Evolutionary conservation across 2,329 filamentous ascomycete genomes (phyloP).

Genomic region (Sporothrix inflata): DNA sequence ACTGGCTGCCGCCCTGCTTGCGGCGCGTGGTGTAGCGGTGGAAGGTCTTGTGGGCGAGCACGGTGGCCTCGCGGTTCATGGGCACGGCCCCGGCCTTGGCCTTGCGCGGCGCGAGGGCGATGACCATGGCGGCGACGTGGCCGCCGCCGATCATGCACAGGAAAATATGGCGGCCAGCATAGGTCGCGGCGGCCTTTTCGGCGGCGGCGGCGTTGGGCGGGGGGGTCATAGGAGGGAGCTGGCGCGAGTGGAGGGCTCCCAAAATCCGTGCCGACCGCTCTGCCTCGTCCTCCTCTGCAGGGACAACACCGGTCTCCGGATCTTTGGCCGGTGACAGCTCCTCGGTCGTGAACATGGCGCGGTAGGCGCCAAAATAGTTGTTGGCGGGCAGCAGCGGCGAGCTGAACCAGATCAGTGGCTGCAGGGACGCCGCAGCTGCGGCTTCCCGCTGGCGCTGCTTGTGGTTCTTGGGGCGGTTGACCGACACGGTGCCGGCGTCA

Average conservation of each 20-base stretch:
- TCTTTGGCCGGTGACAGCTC: slow-evolving; percentile 55
- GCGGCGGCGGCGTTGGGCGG: slow-evolving; percentile 55
- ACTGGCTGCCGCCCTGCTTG: slow-evolving; percentile 95
- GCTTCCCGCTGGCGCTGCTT: slow-evolving; percentile 52
- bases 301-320: not conserved
- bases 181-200: slow-evolving; percentile 45
- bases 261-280: slow-evolving; percentile 49
- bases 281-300: not conserved
- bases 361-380: slow-evolving; percentile 82
- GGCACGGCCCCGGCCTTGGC: slow-evolving; percentile 69
- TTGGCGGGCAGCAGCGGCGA: slow-evolving; percentile 76
- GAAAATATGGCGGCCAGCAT: slow-evolving; percentile 83
- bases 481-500: slow-evolving; percentile 49
- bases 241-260: slow-evolving; percentile 73
- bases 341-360: slow-evolving; percentile 72
- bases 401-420: slow-evolving; percentile 75
- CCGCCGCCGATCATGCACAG: slow-evolving; percentile 98
- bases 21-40: slow-evolving; percentile 94
- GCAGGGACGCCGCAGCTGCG: slow-evolving; percentile 55
- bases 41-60: slow-evolving; percentile 95
- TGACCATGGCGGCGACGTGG: slow-evolving; percentile 95
- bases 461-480: slow-evolving; percentile 37
- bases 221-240: slow-evolving; percentile 66
- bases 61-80: slow-evolving; percentile 81
- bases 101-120: slow-evolving; percentile 80